Evolutionary conservation across 805 yeast genomes (phyloP), one percentile per base, ranked within the genome.

Genomic region (Babjeviella inositovora): DNA sequence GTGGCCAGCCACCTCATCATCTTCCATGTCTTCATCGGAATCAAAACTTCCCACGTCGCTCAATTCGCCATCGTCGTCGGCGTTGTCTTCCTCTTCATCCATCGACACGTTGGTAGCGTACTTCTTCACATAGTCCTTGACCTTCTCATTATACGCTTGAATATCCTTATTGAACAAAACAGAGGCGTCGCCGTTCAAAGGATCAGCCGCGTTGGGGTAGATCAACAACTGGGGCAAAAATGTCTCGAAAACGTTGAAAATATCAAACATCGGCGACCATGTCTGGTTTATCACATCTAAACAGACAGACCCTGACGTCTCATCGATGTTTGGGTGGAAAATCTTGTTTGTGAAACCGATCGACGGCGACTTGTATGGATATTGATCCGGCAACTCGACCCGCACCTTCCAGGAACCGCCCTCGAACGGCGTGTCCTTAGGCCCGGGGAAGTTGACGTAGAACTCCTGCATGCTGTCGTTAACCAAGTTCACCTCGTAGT

Each of bases 181-280:
- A 5, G 93, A 80, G 0, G 97, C 97, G 29, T 79, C 90, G 7
- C 84, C 72, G 39, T 87, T 87, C 31, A 87, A 59, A 1, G 98
- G 98, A 45, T 87, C 98, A 8, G 87, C 58, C 2, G 97, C 87
- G 40, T 87, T 87, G 11, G 97, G 96, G 40, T 87, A 90, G 26
- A 85, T 66, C 31, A 87, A 55, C 28, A 87, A 53, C 37, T 92
- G 97, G 5, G 98, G 98, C 29, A 87, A 53, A 52, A 87, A 90
- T 42, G 81, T 74, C 39, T 87, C 97, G 43, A 90, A 81, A 13
- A 87, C 79, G 43, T 90, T 90, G 33, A 73, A 57, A 33, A 90
- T 62, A 26, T 90, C 96, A 55, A 84, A 87, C 82, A 87, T 79
- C 2, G 98, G 97, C 19, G 93, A 79, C 98, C 98, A 87, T 1